Base-by-base conservation (phyloP, 2,329 filamentous ascomycete genomes). In the Penicillium sclerotigenum region DNA sequence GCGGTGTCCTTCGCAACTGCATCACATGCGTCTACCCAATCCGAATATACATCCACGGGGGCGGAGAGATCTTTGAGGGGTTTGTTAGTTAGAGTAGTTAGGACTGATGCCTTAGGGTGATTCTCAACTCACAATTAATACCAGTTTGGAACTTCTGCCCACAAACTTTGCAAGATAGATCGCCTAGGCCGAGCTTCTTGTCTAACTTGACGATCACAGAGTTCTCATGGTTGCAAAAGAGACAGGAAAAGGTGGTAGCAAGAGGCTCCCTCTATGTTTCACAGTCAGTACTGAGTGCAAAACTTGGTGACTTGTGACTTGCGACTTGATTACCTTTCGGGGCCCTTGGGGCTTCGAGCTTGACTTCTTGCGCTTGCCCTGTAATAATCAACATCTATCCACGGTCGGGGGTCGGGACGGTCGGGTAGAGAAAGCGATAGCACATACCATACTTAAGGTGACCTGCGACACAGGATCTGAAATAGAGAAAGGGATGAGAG, bases 161-260 rank as follows among this genome's bases (percentile, higher is more conserved):
- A 75, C 94, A 99, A 51, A 96, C 85, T 73, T 93, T 96, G 79
- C 94, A 99, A 57, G 87, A 85, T 26, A 99, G 81, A 59, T 89
- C 85, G 45, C 93, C 94, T 36, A 96, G 83, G 49, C 91, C 91
- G 28, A 86, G 81, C 73, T 97, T 97, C 81, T 96, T 96, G 73
- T 99, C 91, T 48, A 99, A 82, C 75, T 95, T 94, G 64, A 97
- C 89, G 28, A 85, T 83, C 50, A 99, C 90, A 0, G 92, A 90
- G 64, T 91, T 94, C 72, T 97, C 94, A 77, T 97, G 92, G 74
- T 97, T 97, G 81, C 94, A 99, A 78, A 99, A 99, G 43, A 99
- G 86, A 73, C 94, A 99, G 55, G 92, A 90, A 75, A 99, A 99
- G n/a, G 85, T 84, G 3, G 90, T 92, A 16, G 77, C 69, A n/a